Conservation (phyloP, 257 asterid genomes). For the Eustoma russellianum region DNA sequence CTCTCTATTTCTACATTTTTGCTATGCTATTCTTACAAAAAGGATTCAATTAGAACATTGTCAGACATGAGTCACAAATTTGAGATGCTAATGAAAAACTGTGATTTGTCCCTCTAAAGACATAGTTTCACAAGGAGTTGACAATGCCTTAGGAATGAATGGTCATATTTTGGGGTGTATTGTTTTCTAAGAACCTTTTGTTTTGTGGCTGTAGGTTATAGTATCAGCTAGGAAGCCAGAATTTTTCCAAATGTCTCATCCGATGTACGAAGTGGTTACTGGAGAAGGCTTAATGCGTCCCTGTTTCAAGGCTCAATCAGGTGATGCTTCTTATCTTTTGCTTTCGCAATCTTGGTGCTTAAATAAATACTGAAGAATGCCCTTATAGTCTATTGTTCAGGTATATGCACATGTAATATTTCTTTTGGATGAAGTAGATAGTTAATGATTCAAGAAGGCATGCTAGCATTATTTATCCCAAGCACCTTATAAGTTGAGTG, state of each 20-base stretch:
- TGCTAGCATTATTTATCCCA: too few relatives aligned
- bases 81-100: too few relatives aligned
- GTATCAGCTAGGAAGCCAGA: conserved; percentile 93
- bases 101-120: too few relatives aligned
- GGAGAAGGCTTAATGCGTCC: conserved; percentile 92
- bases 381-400: too few relatives aligned
- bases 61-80: too few relatives aligned
- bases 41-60: too few relatives aligned
- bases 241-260: conserved; percentile 83
- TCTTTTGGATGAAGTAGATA: too few relatives aligned
- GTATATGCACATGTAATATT: too few relatives aligned
- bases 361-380: neutral
- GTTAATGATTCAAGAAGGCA: too few relatives aligned
- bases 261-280: conserved; percentile 88
- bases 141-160: neutral
- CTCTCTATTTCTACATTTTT: too few relatives aligned
- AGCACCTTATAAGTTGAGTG: too few relatives aligned
- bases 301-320: conserved; percentile 72
- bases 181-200: neutral
- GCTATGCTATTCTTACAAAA: too few relatives aligned
- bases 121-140: neutral
- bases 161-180: neutral
- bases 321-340: conserved; percentile 27
- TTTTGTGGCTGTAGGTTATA: conserved; percentile 43
- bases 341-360: neutral